Base-by-base conservation (phyloP, 331 rosid genomes). In the Rosa hybrid region DNA sequence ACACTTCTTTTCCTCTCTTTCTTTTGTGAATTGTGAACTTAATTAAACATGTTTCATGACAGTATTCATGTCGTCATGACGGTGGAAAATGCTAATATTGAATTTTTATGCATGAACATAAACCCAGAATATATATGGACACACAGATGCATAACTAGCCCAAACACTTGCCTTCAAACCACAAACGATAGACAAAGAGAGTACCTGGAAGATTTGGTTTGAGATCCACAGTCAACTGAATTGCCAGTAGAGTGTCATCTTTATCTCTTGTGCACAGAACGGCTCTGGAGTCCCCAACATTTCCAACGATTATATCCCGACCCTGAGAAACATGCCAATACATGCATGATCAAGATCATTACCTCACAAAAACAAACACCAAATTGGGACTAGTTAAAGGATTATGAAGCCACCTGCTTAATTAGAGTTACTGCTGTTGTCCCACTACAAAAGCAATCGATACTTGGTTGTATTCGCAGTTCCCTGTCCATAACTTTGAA, bases 121-220 rank as follows among this genome's bases (percentile, higher is more conserved):
- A 8, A 64, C 16, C 20, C 53, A 14, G 44, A 45, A 60, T 60
- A 10, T n/a, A 54, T 20, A 54, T 18, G 6, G 23, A 62, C 20
- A 27, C 41, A 27, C 41, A 25, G 3, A 30, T 62, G 20, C 68
- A 13, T 62, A 62, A 62, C 3, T 23, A 25, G 68, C 30, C 68
- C 39, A 62, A 23, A 57, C 64, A 57, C 14, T 21, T 21, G 34
- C 14, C 65, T 23, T 59, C 65, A n/a, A 53, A 70, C 69, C 5
- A 8, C 16, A 67, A 49, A 48, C 39, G 49, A 78, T 45, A 23
- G 79, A 71, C 34, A 76, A 57, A 65, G 62, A 30, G 68, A 72
- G 27, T 68, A 93, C 99, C 99, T 75, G 99, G 99, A 84, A 96
- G 98, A 89, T 81, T 96, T 73, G 99, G 99, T 88, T 96, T 96